These are phyloP conservation scores for Suhomyces ambrosiae DNA, from an alignment of 1,139 yeast genomes.

Conservation along the genomic window DNA sequence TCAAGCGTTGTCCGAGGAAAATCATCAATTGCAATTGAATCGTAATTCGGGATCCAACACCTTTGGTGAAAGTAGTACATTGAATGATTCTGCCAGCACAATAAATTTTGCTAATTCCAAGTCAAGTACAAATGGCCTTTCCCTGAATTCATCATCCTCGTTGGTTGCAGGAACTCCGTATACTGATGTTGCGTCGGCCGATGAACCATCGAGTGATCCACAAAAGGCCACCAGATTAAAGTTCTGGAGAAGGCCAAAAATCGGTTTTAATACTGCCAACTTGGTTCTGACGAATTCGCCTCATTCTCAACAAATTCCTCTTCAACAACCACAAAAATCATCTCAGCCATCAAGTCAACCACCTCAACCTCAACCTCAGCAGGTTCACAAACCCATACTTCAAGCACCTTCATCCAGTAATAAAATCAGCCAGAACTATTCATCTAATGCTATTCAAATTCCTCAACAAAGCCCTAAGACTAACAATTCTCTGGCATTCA, in stretches of 20 bases:
- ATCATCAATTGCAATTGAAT: slow-evolving; percentile 23
- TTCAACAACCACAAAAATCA: slow-evolving; percentile 2
- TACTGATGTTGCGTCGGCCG: slow-evolving; percentile 15
- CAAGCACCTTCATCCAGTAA: slow-evolving; percentile 3
- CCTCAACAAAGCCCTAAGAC: slow-evolving; percentile 15
- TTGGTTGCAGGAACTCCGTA: slow-evolving; percentile 22
- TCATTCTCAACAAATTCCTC: not conserved
- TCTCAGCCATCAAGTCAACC: slow-evolving; percentile 1
- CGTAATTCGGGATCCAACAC: slow-evolving; percentile 13
- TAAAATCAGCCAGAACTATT: slow-evolving; percentile 20
- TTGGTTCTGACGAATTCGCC: slow-evolving; percentile 12
- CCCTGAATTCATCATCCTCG: slow-evolving; percentile 17
- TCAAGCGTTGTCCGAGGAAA: slow-evolving; percentile 28
- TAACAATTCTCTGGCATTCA: not conserved
- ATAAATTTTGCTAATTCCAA: slow-evolving; percentile 6
- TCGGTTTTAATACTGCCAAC: slow-evolving; percentile 20
- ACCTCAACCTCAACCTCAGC: slow-evolving; percentile 5
- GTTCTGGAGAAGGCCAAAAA: slow-evolving; percentile 58
- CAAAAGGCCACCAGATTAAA: slow-evolving; percentile 50
- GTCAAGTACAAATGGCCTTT: slow-evolving; percentile 1
- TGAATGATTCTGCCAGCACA: slow-evolving; percentile 14
- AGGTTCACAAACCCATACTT: slow-evolving; percentile 1
- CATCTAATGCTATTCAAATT: slow-evolving; percentile 19
- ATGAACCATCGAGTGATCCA: slow-evolving; percentile 40
- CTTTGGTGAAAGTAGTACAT: slow-evolving; percentile 8